These are phyloP conservation scores for Inonotus obliquus DNA, from an alignment of 1,284 basidiomycete genomes.

Conservation along the genomic window DNA sequence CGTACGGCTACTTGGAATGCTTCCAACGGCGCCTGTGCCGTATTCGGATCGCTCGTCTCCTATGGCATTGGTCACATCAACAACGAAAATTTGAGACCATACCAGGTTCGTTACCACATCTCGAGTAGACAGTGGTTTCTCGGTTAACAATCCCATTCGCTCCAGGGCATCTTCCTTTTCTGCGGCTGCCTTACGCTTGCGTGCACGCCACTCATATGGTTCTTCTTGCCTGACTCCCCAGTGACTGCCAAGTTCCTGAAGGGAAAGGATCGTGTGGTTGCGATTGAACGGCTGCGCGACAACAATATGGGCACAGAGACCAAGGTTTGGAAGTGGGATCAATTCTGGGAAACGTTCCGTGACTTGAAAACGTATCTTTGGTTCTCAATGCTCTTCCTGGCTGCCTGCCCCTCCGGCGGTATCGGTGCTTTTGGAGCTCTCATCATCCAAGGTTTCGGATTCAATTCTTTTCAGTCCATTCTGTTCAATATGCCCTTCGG, in stretches of 20 bases:
- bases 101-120: slow-evolving; percentile 2
- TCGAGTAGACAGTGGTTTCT: not conserved
- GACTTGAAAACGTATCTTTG: slow-evolving; percentile 44
- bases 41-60: not conserved
- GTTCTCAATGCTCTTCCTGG: slow-evolving; percentile 38
- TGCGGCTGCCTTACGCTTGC: slow-evolving; percentile 7
- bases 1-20: slow-evolving; percentile 14
- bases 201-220: slow-evolving; percentile 24
- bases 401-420: slow-evolving; percentile 38
- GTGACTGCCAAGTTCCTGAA: slow-evolving; percentile 13
- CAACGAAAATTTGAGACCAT: slow-evolving; percentile 14
- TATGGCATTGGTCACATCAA: slow-evolving; percentile 2
- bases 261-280: slow-evolving; percentile 27
- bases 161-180: slow-evolving; percentile 1
- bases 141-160: not conserved
- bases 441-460: slow-evolving; percentile 37
- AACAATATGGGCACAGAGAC: slow-evolving; percentile 42
- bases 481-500: slow-evolving; percentile 47
- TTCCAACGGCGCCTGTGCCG: not conserved
- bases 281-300: slow-evolving; percentile 37
- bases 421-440: slow-evolving; percentile 40
- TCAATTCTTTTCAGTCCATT: slow-evolving; percentile 35
- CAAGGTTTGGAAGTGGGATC: slow-evolving; percentile 43
- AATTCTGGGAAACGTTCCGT: slow-evolving; percentile 36
- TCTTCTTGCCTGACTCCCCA: slow-evolving; percentile 16